A percentile compares a stretch with the other conserved stretches of the same genome.
Evolutionary conservation across 257 asterid genomes (phyloP).

Genomic region (Thymus mandschuricus): DNA sequence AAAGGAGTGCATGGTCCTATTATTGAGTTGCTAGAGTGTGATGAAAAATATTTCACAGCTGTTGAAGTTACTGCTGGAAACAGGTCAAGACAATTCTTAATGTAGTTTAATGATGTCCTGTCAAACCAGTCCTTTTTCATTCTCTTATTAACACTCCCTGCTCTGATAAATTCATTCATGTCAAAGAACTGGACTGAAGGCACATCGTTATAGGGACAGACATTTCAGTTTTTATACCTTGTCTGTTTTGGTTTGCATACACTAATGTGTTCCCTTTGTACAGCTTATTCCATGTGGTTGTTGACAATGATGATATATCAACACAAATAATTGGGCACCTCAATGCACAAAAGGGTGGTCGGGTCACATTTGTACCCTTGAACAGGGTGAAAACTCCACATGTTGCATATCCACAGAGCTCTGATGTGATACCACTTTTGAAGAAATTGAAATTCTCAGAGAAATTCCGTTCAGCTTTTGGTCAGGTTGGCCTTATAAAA

Average conservation of each 20-base stretch:
- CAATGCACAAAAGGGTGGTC: slow-evolving; percentile 94
- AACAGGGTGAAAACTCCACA: slow-evolving; percentile 89
- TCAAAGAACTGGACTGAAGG: slow-evolving; percentile 8
- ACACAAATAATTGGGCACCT: slow-evolving; percentile 89
- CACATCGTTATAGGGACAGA: background rate
- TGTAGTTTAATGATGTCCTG: slow-evolving; percentile 17
- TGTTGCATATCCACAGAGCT: slow-evolving; percentile 77
- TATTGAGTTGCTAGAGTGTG: slow-evolving; percentile 91
- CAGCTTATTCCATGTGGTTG: slow-evolving; percentile 98
- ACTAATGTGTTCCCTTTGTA: slow-evolving; percentile 29
- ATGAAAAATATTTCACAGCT: slow-evolving; percentile 91
- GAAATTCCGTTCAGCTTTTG: slow-evolving; percentile 68
- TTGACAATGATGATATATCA: slow-evolving; percentile 85
- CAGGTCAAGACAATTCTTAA: slow-evolving; percentile 52
- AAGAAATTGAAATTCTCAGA: slow-evolving; percentile 68
- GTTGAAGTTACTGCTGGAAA: slow-evolving; percentile 99
- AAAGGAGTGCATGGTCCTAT: slow-evolving; percentile 89
- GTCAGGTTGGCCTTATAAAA: slow-evolving; percentile 61
- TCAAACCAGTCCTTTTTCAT: slow-evolving; percentile 6
- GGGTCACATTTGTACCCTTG: slow-evolving; percentile 96
- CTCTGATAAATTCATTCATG: slow-evolving; percentile 11
- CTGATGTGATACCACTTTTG: slow-evolving; percentile 88
- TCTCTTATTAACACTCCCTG: background rate
- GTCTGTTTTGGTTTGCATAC: slow-evolving; percentile 24
- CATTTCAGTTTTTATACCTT: slow-evolving; percentile 1